A percentile compares a stretch with the other conserved stretches of the same genome.
Conservation (phyloP, 2,329 filamentous ascomycete genomes). For the Thelonectria blattea region DNA sequence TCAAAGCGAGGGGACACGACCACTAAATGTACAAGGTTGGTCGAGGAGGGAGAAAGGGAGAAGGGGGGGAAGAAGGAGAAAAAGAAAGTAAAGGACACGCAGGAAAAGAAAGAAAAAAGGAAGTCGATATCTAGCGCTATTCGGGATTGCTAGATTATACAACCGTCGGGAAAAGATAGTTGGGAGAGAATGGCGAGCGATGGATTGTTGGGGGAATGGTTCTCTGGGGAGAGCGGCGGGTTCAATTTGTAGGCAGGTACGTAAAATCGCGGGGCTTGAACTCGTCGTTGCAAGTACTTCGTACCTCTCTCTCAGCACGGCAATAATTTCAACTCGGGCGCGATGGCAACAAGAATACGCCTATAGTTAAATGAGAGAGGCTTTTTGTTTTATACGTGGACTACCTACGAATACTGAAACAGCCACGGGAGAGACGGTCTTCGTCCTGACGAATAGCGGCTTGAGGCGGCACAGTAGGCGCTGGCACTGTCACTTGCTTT, state of each 20-base stretch:
- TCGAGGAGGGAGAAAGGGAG: no score
- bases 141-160: slow-evolving; percentile 2
- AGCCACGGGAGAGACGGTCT: no score
- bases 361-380: no score
- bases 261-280: slow-evolving; percentile 3
- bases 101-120: background rate
- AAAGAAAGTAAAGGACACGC: background rate
- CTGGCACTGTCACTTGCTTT: no score
- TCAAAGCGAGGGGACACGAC: slow-evolving; percentile 2
- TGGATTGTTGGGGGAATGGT: slow-evolving; percentile 19
- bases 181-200: slow-evolving; percentile 14
- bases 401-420: no score
- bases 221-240: slow-evolving; percentile 8
- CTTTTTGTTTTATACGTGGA: no score
- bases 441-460: no score
- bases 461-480: no score
- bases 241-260: background rate
- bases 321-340: no score
- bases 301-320: no score
- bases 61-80: background rate
- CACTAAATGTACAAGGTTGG: background rate
- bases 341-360: no score
- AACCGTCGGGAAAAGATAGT: slow-evolving; percentile 6
- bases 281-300: background rate
- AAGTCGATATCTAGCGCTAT: background rate